Base-by-base conservation (phyloP, 352 stramenopile genomes). In the Phytophthora nicotianae region DNA sequence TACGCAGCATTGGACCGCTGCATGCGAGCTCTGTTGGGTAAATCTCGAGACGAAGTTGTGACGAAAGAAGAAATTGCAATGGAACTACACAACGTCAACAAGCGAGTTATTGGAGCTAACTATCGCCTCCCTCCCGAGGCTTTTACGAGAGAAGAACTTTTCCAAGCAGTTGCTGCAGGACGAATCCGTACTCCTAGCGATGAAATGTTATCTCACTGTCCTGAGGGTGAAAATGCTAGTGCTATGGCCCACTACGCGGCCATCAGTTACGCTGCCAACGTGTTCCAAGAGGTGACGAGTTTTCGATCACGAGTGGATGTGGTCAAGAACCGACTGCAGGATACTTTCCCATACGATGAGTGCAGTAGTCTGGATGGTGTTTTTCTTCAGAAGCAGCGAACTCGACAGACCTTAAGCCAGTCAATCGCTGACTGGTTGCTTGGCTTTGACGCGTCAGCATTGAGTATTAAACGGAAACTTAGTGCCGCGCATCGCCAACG, bases 51-150 rank as follows among this genome's bases (percentile, higher is more conserved):
- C 24, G 47, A 83, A 27, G 58, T 83, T 7, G 67, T 92, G 46
- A 92, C 83, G 20, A 90, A 90, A 59, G 79, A 92, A 41, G 75
- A 88, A 26, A 89, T 92, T 17, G 83, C 83, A 2, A 45, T 84
- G 20, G 72, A 58, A 14, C 61, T 91, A 3, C 58, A 81, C 38
- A 60, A 59, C 1, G 53, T 88, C 21, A 69, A 69, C 20, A 63
- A 65, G 17, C 29, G 41, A 45, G 29, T 48, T 24, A 23, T 57
- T 27, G 56, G 57, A 13, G 49, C 42, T 1, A 70, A 74, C 19
- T 79, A 79, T 46, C 73, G 79, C 4, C 58, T 90, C 0, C 81
- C 83, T 7, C 35, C 83, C 2, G 79, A 89, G 42, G 83, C 81
- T 5, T 92, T 92, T 48, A 89, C 79, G 2, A 68, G 54, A 3